Evolutionary conservation across 768 basidiomycete genomes (phyloP), one percentile per base, ranked within the genome.

Genomic region (Psilocybe cyanescens): DNA sequence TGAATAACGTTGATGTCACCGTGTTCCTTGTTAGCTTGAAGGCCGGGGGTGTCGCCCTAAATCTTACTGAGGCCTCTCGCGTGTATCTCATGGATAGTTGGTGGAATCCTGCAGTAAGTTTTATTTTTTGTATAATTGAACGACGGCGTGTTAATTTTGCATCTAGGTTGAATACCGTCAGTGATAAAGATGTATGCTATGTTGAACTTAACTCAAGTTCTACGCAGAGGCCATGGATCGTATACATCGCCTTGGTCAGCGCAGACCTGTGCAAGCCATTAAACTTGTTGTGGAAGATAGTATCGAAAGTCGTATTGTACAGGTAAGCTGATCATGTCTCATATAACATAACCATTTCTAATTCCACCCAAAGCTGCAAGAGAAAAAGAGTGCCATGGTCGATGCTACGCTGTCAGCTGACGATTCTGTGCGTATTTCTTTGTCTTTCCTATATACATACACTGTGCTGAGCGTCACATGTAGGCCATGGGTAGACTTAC

Each of bases 11-110:
- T 3, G 86, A 95, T 61, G 94, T 97, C 39, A 98, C 95, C 2
- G 93, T 99, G n/a, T 99, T 99, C 79, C 84, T 99, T 28, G 94
- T 99, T 68, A 92, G 90, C 64, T 79, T 99, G 71, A 99, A 97
- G 74, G 97, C 97, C 1, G 97, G 97, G 52, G 96, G 96, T 72
- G 95, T 95, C 3, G 94, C 93, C 3, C 81, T 97, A 53, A 95
- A 95, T 71, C 73, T 95, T 66, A 94, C 93, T 0, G 93, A 94
- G 72, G 95, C 95, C 0, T 94, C 92, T 35, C 91, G 93, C 29
- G 95, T 97, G 17, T 97, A 94, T 74, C 84, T 97, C 69, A 97
- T 98, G 95, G 97, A 97, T 72, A 92, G 91, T 65, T 97, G 94
- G 94, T 97, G 96, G 96, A 99, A 99, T 71, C 96, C 96, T 6